Conservation (phyloP, 306 rosid species). For the Trifolium fragiferum region DNA sequence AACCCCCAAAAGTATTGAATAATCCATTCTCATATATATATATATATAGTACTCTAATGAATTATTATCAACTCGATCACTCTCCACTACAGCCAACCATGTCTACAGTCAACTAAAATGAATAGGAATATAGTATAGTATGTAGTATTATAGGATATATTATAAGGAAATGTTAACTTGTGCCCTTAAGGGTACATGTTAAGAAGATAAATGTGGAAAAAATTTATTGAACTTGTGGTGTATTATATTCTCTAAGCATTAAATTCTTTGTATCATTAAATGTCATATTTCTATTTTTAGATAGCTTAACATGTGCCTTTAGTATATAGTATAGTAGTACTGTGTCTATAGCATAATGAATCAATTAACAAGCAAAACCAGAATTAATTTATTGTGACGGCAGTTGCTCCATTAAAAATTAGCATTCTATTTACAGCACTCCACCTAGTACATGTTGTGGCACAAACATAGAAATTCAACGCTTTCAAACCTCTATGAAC, state of each 20-base stretch:
- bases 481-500: conserved; percentile 38
- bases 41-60: neutral
- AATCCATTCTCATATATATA: conserved; percentile 10
- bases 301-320: no score
- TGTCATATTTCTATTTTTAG: no score
- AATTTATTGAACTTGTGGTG: no score
- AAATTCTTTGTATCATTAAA: no score
- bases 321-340: neutral
- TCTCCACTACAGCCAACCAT: conserved; percentile 1
- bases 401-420: no score
- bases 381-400: neutral
- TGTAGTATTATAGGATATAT: no score
- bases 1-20: neutral
- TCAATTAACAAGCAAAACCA: neutral
- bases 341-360: neutral
- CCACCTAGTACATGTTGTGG: neutral
- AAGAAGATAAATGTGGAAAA: no score
- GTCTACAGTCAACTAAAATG: conserved; percentile 13
- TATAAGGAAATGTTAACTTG: no score
- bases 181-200: no score
- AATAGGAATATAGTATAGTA: neutral
- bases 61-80: neutral
- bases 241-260: no score
- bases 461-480: conserved; percentile 35
- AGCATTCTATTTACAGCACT: neutral